Percentiles rank a stretch among this genome's conserved stretches.
phyloP scores from a whole-genome alignment of 1,139 yeast genomes.

The Pichia sp. region DNA sequence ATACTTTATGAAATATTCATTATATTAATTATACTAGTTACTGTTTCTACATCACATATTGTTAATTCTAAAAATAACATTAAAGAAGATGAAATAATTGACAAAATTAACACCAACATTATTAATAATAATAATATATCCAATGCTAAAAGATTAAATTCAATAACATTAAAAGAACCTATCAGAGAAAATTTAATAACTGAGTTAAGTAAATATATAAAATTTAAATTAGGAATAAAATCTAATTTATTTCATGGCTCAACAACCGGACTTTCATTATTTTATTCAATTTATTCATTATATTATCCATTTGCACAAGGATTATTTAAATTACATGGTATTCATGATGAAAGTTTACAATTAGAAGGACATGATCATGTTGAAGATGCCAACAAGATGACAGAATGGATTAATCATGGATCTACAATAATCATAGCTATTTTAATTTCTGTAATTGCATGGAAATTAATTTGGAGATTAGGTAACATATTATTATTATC shows the following conservation, averaged over 20 bases:
- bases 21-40: conserved; percentile 26
- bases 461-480: conserved; percentile 45
- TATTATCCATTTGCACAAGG: conserved; percentile 24
- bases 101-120: not conserved
- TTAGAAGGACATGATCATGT: conserved; percentile 9
- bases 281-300: conserved; percentile 40
- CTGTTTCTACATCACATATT: conserved; percentile 13
- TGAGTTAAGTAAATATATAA: not conserved
- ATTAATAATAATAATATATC: conserved; percentile 4
- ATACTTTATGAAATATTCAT: conserved; percentile 28
- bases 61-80: conserved; percentile 11
- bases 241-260: conserved; percentile 44
- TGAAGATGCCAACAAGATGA: conserved; percentile 8
- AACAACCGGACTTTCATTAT: conserved; percentile 55
- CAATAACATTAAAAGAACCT: conserved; percentile 26
- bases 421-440: conserved; percentile 47
- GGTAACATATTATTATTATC: conserved; percentile 50
- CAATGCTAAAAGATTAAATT: conserved; percentile 23
- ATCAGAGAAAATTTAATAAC: conserved; percentile 5
- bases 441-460: conserved; percentile 47
- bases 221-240: conserved; percentile 17
- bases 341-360: not conserved
- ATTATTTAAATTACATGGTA: too few species aligned
- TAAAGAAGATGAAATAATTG: conserved; percentile 1
- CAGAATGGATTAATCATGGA: conserved; percentile 36